Percentiles rank a stretch among this genome's conserved stretches.
Evolutionary conservation across 2,329 filamentous ascomycete genomes (phyloP).

Genomic region (Curvularia sp.): DNA sequence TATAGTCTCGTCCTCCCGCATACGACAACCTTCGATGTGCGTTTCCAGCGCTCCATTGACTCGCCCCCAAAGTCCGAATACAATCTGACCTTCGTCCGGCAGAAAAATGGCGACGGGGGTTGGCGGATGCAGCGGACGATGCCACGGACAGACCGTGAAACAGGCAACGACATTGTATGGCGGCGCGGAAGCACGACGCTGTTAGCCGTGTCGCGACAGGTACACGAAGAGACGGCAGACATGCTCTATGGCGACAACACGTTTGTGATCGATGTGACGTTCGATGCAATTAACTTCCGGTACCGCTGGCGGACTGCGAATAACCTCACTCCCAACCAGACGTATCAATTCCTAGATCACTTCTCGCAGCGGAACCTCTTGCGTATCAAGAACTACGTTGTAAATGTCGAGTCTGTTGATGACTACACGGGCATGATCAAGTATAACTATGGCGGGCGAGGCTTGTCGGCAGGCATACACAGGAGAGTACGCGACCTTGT

Average conservation of each 20-base stretch:
- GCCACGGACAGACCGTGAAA: constrained; percentile 34
- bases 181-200: constrained; percentile 51
- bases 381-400: constrained; percentile 51
- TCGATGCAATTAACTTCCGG: constrained; percentile 53
- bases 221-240: constrained; percentile 55
- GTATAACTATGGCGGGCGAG: constrained; percentile 57
- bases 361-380: constrained; percentile 53
- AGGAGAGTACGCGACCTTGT: constrained; percentile 53
- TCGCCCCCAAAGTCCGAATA: constrained; percentile 33
- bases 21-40: constrained; percentile 43
- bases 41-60: constrained; percentile 25
- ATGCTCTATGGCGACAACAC: constrained; percentile 56
- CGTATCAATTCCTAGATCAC: constrained; percentile 52
- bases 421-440: constrained; percentile 60
- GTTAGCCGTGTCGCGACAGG: constrained; percentile 50
- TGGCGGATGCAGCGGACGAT: constrained; percentile 42
- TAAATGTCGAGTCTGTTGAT: constrained; percentile 58
- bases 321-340: constrained; percentile 51
- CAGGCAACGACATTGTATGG: constrained; percentile 52
- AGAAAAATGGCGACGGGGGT: constrained; percentile 27
- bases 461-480: constrained; percentile 53
- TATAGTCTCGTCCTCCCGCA: constrained; percentile 53
- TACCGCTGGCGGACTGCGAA: constrained; percentile 54
- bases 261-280: constrained; percentile 56
- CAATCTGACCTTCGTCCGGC: constrained; percentile 43